These are phyloP conservation scores for Theobroma cacao DNA, from an alignment of 345 rosid genomes.

Conservation along the genomic window DNA sequence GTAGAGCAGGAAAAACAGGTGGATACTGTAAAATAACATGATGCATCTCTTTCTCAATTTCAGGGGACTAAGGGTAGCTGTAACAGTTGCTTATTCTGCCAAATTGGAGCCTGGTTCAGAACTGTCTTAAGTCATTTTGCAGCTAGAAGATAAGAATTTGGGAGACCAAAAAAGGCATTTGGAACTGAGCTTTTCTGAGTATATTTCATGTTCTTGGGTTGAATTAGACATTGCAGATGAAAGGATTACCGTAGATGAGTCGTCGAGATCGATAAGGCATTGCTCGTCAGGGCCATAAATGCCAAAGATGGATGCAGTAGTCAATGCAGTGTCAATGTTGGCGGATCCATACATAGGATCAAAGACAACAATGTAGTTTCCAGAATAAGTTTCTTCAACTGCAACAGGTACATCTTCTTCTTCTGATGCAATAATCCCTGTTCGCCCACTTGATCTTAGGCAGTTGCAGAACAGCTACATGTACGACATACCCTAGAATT, in stretches of 20 bases:
- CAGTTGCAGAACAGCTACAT: slow-evolving; percentile 86
- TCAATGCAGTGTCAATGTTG: slow-evolving; percentile 89
- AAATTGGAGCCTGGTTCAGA: not conserved
- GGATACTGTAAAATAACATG: too few relatives aligned
- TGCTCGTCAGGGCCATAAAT: slow-evolving; percentile 89
- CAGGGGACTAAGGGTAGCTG: too few relatives aligned
- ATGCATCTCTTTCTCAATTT: not conserved
- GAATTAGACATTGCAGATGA: not conserved
- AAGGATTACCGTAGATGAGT: slow-evolving; percentile 44
- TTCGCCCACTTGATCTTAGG: slow-evolving; percentile 87
- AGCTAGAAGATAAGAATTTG: not conserved
- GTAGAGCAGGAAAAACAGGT: not conserved
- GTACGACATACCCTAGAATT: not conserved
- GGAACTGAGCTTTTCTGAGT: not conserved
- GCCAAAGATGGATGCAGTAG: slow-evolving; percentile 95
- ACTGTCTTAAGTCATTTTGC: not conserved
- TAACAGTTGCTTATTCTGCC: too few relatives aligned
- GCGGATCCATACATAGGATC: slow-evolving; percentile 97
- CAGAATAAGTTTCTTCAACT: slow-evolving; percentile 90
- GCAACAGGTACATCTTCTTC: slow-evolving; percentile 98
- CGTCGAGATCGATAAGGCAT: slow-evolving; percentile 67
- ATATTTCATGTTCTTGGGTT: not conserved
- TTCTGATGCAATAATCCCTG: slow-evolving; percentile 93
- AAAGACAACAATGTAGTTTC: slow-evolving; percentile 85
- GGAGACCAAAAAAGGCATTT: not conserved